phyloP scores from a whole-genome alignment of 2,329 filamentous ascomycete species.

The Fusarium sp. region DNA sequence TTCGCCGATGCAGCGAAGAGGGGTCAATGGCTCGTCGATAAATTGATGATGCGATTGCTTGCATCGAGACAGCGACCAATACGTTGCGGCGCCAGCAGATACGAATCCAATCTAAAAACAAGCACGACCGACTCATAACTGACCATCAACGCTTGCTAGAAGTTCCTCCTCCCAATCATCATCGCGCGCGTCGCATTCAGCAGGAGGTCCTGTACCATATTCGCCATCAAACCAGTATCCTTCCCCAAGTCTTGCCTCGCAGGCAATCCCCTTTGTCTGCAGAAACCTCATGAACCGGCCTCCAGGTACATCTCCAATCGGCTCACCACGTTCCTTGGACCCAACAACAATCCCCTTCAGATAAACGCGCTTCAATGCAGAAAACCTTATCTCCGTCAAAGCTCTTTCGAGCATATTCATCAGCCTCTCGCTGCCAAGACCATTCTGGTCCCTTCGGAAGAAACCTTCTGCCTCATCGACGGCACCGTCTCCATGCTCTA shows the following conservation, averaged over 20 bases:
- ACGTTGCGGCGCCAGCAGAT: accelerated
- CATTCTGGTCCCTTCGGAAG: not conserved
- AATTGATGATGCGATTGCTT: not conserved
- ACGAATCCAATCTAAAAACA: accelerated
- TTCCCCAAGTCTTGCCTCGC: not conserved
- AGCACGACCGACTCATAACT: not conserved
- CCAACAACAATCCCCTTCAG: not conserved
- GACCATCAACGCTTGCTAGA: not conserved
- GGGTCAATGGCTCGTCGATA: not conserved
- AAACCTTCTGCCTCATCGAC: not conserved
- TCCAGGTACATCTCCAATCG: not conserved
- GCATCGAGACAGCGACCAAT: not conserved
- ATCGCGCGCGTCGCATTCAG: not conserved
- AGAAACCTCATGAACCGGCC: not conserved
- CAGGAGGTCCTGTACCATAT: not conserved
- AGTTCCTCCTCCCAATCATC: not conserved
- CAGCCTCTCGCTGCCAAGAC: not conserved
- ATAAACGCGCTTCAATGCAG: not conserved
- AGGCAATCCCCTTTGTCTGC: not conserved
- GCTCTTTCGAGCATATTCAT: not conserved
- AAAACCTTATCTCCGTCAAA: not conserved
- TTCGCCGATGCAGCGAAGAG: not conserved
- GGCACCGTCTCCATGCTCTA: not conserved
- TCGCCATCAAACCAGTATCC: not conserved
- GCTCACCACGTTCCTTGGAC: not conserved